These are phyloP conservation scores for Podospora tetraspora DNA, from an alignment of 495 filamentous ascomycete species.

Conservation along the genomic window DNA sequence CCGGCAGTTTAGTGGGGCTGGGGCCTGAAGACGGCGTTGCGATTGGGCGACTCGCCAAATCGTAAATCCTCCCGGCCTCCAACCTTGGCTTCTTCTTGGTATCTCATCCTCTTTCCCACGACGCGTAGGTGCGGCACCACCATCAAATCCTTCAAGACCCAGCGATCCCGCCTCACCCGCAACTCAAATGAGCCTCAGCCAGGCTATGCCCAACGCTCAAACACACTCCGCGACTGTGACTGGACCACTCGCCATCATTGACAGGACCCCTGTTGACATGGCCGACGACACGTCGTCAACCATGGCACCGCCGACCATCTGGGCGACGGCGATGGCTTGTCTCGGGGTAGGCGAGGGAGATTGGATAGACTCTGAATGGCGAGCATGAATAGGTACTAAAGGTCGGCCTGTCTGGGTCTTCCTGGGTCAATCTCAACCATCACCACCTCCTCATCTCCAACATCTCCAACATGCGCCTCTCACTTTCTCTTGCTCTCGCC, in stretches of 20 bases:
- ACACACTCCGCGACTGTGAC: not conserved
- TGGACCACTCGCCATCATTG: not conserved
- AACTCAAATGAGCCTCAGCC: slow-evolving; percentile 4
- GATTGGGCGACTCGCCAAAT: not conserved
- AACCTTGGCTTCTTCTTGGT: not conserved
- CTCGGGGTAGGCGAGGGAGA: not conserved
- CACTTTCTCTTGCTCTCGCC: not conserved
- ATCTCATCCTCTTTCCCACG: not conserved
- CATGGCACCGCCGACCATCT: not conserved
- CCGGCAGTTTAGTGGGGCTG: not conserved
- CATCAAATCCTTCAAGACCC: not conserved
- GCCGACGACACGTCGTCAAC: not conserved
- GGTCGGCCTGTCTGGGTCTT: not conserved
- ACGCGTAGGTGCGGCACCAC: not conserved
- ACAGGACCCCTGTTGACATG: not conserved
- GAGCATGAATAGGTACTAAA: not conserved
- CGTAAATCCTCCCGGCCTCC: not conserved
- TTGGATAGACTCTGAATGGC: not conserved
- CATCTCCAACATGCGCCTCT: slow-evolving; percentile 1
- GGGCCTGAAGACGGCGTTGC: not conserved
- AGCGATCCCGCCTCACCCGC: not conserved
- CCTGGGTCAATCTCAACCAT: not conserved
- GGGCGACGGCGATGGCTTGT: not conserved
- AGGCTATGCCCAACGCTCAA: not conserved
- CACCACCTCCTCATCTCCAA: not conserved